Conservation (phyloP, 192 early-diverging fungal species). For the Coemansia sp. region DNA sequence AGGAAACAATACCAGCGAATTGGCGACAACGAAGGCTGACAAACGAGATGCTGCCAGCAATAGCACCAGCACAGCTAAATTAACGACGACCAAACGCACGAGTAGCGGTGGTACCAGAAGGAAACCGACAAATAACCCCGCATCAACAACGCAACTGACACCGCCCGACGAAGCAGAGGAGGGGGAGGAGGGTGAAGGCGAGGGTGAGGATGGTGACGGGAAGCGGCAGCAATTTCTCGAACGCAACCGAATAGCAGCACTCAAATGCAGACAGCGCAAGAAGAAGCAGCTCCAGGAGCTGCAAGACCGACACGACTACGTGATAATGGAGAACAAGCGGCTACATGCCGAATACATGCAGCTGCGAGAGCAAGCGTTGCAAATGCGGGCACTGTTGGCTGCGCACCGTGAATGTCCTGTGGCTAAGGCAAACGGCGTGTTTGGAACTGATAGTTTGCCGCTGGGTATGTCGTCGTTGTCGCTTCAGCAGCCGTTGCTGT, state of each 20-base stretch:
- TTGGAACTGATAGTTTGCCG: conserved; percentile 52
- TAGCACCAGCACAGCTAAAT: background rate
- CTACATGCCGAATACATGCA: conserved; percentile 33
- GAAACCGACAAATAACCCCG: background rate
- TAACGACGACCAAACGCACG: background rate
- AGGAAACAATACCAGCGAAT: conserved; percentile 1
- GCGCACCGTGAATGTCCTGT: conserved; percentile 78
- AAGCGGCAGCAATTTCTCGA: conserved; percentile 86
- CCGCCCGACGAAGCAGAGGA: background rate
- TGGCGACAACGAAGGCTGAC: background rate
- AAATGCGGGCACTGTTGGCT: conserved; percentile 71
- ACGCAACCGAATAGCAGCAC: conserved; percentile 82
- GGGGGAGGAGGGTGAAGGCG: background rate
- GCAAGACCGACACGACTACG: conserved; percentile 57
- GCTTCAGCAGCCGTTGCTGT: conserved; percentile 21
- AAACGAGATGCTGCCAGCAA: background rate
- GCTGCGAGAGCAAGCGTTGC: conserved; percentile 72
- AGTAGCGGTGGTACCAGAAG: background rate
- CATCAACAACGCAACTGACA: background rate
- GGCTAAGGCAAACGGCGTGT: conserved; percentile 66
- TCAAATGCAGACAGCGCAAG: conserved; percentile 92
- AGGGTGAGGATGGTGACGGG: conserved; percentile 58
- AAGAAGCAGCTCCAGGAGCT: conserved; percentile 86
- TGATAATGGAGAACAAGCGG: conserved; percentile 45
- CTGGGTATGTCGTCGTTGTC: conserved; percentile 21